Conservation (phyloP, 306 rosid genomes). For the Prosopis cineraria region DNA sequence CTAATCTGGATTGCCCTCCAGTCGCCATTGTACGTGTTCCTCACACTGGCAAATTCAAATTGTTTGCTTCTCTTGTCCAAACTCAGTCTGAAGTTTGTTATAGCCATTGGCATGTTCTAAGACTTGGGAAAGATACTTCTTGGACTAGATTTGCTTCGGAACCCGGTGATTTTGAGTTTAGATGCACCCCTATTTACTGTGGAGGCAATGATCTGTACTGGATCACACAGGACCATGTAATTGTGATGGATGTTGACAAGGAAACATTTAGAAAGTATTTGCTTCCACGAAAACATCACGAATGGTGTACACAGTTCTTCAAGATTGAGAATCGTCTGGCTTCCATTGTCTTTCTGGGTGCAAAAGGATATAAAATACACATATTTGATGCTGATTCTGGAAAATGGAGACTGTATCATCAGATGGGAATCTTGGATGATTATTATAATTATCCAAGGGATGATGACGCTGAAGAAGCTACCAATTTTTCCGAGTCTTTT, state of each 20-base stretch:
- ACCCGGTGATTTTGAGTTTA: slow-evolving; percentile 6
- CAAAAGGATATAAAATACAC: neutral
- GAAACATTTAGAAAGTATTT: slow-evolving; percentile 3
- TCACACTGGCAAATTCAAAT: slow-evolving; percentile 18
- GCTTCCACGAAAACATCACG: neutral
- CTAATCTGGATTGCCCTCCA: slow-evolving; percentile 8
- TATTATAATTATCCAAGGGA: neutral
- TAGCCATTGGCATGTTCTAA: slow-evolving; percentile 27
- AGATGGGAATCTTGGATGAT: slow-evolving; percentile 17
- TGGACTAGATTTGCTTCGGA: slow-evolving; percentile 9
- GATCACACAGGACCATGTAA: slow-evolving; percentile 13
- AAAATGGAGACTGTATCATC: slow-evolving; percentile 24
- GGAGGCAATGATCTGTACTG: slow-evolving; percentile 30
- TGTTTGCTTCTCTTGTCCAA: slow-evolving; percentile 28
- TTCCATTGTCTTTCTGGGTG: neutral
- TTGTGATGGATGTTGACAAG: slow-evolving; percentile 22
- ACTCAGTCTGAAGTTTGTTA: slow-evolving; percentile 2
- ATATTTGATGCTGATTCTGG: slow-evolving; percentile 3
- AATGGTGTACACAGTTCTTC: slow-evolving; percentile 5
- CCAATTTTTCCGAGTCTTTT: neutral
- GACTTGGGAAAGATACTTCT: slow-evolving; percentile 12
- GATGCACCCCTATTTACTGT: slow-evolving; percentile 13
- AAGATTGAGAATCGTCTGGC: slow-evolving; percentile 8
- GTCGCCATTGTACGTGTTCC: slow-evolving; percentile 25
- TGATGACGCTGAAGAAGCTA: neutral